phyloP scores from a whole-genome alignment of 148 eudicot species.

The Camellia sinensis region DNA sequence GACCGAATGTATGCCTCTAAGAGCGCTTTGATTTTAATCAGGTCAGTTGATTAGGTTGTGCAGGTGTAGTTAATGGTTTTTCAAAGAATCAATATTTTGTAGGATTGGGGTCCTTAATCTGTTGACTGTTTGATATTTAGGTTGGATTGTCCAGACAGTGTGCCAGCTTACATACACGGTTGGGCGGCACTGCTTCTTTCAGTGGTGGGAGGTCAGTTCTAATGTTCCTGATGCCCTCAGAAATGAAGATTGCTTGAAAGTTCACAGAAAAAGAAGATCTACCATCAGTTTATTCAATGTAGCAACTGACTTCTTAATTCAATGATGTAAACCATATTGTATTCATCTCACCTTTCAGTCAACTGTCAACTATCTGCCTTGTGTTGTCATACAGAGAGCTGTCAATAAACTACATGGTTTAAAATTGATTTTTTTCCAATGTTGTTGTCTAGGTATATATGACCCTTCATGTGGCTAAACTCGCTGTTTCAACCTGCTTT shows the following conservation, averaged over 20 bases:
- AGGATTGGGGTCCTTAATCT: conserved; percentile 8
- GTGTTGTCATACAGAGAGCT: conserved; percentile 1
- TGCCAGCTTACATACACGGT: conserved; percentile 82
- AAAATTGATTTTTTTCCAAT: neutral
- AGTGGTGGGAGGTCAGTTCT: conserved; percentile 70
- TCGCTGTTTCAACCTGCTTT: neutral
- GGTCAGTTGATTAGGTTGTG: conserved; percentile 94
- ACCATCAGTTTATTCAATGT: conserved; percentile 60
- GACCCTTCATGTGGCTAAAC: neutral
- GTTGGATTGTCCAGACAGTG: conserved; percentile 93
- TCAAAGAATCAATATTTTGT: neutral
- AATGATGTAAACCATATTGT: no score
- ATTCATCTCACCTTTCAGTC: neutral
- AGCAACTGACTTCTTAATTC: neutral
- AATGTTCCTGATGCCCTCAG: conserved; percentile 82
- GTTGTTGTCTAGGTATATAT: neutral
- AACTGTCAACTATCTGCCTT: neutral
- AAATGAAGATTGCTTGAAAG: conserved; percentile 77
- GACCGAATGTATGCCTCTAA: conserved; percentile 86
- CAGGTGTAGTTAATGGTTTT: conserved; percentile 54
- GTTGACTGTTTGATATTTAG: conserved; percentile 33
- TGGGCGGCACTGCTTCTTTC: conserved; percentile 87
- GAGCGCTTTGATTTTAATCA: conserved; percentile 93
- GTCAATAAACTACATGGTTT: neutral
- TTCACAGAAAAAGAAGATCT: conserved; percentile 61